Evolutionary conservation across 2,329 filamentous ascomycete genomes (phyloP), one percentile per base, ranked within the genome.

Genomic region (Fusarium succisae): DNA sequence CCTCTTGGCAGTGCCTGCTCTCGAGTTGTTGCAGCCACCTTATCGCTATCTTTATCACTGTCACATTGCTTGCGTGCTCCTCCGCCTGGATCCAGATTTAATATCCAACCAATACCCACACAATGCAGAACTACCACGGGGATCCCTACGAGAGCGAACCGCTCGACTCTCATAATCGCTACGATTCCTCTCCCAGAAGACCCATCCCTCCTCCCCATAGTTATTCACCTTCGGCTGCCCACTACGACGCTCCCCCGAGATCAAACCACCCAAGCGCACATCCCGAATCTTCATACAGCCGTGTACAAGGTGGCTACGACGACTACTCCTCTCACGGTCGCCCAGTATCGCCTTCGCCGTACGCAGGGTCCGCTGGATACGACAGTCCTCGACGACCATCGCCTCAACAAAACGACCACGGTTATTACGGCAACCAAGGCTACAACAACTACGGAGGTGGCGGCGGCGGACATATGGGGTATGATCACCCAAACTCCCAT

Each of bases 61-160:
- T 58, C 55, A 37, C 48, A 41, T 22, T 66, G 47, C 63, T 47
- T 57, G 50, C 53, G 32, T 66, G 50, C 60, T 58, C 65, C 63
- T 65, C 69, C 54, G 53, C 63, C 57, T 53, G 70, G 60, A 60
- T 66, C 61, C 70, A 69, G 50, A 73, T 55, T 54, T 45, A 67
- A 45, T 58, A 55, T 47, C 54, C 61, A 55, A 53, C 54, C 61
- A 35, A 41, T 59, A 70, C 53, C 70, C 75, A 65, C 59, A 71
- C 59, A 71, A 83, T 83, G 82, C 77, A 80, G 74, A 78, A 79
- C 65, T 80, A 82, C 77, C 70, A 68, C 26, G 73, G 78, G 55
- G 80, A 82, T 67, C 78, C 78, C 38, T 80, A 80, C 69, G 82
- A 83, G 78, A 80, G 81, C 74, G 80, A 83, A 44, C 81, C 81